phyloP scores from a whole-genome alignment of 2,329 filamentous ascomycete species.

The Nemania sp. region DNA sequence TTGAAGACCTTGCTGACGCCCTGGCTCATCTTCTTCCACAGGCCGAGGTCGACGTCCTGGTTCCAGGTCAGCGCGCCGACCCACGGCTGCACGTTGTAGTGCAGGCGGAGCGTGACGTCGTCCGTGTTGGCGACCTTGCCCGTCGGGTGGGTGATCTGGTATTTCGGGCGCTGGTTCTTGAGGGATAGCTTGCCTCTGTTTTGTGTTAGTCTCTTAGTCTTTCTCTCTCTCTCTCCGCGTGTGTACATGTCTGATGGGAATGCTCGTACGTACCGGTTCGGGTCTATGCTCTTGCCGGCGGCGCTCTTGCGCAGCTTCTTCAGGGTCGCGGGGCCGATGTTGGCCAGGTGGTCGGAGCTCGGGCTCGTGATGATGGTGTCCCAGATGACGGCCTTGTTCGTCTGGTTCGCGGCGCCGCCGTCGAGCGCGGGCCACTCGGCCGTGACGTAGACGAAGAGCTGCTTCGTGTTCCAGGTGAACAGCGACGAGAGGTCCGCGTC shows the following conservation, averaged over 20 bases:
- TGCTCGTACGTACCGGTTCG: constrained; percentile 55
- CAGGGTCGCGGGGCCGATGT: constrained; percentile 62
- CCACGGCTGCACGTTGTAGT: constrained; percentile 99
- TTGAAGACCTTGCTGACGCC: constrained; percentile 68
- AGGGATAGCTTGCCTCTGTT: constrained; percentile 73
- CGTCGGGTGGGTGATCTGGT: constrained; percentile 90
- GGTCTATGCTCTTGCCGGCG: constrained; percentile 64
- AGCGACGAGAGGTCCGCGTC: constrained; percentile 88
- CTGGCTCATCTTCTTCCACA: constrained; percentile 68
- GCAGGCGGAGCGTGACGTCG: constrained; percentile 77
- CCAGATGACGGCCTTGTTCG: constrained; percentile 88
- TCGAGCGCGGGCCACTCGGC: constrained; percentile 65
- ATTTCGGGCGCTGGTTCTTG: constrained; percentile 88
- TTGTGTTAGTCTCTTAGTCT: constrained; percentile 43
- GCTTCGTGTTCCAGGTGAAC: constrained; percentile 99
- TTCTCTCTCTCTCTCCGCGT: not conserved
- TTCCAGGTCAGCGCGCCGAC: constrained; percentile 89
- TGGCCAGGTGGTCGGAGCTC: constrained; percentile 65
- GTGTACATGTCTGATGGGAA: not conserved
- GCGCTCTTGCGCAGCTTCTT: constrained; percentile 66
- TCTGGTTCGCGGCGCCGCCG: constrained; percentile 44
- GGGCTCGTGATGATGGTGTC: constrained; percentile 86
- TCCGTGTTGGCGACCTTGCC: constrained; percentile 75
- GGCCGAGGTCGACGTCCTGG: constrained; percentile 57
- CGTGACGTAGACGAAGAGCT: constrained; percentile 94